Evolutionary conservation across 495 filamentous ascomycete genomes (phyloP).

Genomic region (Umbilicaria muhlenbergii): DNA sequence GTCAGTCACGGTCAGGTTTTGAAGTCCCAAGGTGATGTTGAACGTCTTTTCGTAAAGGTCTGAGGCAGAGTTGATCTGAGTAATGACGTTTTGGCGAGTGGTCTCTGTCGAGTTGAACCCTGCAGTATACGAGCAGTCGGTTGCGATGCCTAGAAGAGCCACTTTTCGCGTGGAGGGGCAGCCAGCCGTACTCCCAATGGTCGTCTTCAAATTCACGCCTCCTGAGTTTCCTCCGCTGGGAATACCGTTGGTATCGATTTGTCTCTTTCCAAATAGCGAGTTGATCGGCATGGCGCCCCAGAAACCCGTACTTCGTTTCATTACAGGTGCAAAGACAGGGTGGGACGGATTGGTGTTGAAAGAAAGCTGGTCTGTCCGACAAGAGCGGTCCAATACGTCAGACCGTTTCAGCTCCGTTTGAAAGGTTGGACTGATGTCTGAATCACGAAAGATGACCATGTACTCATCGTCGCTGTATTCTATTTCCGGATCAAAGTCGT

Average conservation of each 20-base stretch:
- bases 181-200: slow-evolving; percentile 67
- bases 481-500: slow-evolving; percentile 56
- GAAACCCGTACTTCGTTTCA: slow-evolving; percentile 22
- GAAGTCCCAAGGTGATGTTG: slow-evolving; percentile 82
- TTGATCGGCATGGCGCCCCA: slow-evolving; percentile 40
- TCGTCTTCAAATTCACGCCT: slow-evolving; percentile 63
- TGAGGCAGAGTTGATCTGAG: slow-evolving; percentile 73
- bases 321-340: slow-evolving; percentile 37
- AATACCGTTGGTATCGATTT: slow-evolving; percentile 34
- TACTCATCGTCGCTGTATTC: slow-evolving; percentile 47
- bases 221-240: slow-evolving; percentile 58
- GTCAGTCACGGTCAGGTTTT: slow-evolving; percentile 65
- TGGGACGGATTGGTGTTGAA: slow-evolving; percentile 57
- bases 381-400: slow-evolving; percentile 24
- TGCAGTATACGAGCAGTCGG: slow-evolving; percentile 74
- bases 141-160: slow-evolving; percentile 80
- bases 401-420: slow-evolving; percentile 37
- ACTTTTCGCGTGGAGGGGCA: slow-evolving; percentile 82
- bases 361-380: slow-evolving; percentile 46
- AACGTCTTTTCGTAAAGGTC: slow-evolving; percentile 76
- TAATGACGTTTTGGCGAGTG: slow-evolving; percentile 59
- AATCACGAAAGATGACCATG: slow-evolving; percentile 87
- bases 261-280: slow-evolving; percentile 39
- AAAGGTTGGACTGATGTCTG: slow-evolving; percentile 46
- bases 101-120: slow-evolving; percentile 46